These are phyloP conservation scores for Suillus alpinus DNA, from an alignment of 768 basidiomycete genomes.

Conservation along the genomic window DNA sequence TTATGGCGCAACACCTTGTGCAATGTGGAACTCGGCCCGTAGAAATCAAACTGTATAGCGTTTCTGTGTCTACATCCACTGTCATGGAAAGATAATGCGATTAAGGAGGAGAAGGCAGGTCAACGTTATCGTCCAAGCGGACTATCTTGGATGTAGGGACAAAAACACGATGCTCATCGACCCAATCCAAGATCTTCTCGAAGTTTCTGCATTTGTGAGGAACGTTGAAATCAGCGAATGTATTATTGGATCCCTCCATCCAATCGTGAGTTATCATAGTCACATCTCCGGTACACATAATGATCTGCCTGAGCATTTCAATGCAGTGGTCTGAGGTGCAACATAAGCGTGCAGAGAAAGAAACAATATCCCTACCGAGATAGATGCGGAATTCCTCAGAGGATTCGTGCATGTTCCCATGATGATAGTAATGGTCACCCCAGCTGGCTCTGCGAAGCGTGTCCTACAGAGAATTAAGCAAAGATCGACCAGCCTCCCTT, in stretches of 20 bases:
- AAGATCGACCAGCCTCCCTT: not conserved
- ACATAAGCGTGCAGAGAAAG: not conserved
- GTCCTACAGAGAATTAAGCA: not conserved
- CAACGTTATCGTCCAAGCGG: not conserved
- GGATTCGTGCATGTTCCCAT: not conserved
- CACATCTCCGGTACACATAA: conserved; percentile 10
- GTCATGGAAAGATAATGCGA: not conserved
- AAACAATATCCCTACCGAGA: conserved; percentile 4
- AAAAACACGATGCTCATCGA: not conserved
- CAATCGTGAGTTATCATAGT: conserved; percentile 9
- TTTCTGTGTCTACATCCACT: no score
- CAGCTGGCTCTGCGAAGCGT: conserved; percentile 10
- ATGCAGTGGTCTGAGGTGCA: conserved; percentile 8
- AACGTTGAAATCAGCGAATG: not conserved
- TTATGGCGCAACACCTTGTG: no score
- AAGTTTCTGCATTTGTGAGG: not conserved
- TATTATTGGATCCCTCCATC: not conserved
- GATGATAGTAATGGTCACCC: conserved; percentile 1
- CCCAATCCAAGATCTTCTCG: not conserved
- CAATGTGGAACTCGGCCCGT: no score
- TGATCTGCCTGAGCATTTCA: conserved; percentile 7
- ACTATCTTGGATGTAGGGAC: not conserved
- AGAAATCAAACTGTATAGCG: no score
- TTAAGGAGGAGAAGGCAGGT: not conserved
- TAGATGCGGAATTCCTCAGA: not conserved